Base-by-base conservation (phyloP, 768 basidiomycete genomes). In the Phylloporus sp. region DNA sequence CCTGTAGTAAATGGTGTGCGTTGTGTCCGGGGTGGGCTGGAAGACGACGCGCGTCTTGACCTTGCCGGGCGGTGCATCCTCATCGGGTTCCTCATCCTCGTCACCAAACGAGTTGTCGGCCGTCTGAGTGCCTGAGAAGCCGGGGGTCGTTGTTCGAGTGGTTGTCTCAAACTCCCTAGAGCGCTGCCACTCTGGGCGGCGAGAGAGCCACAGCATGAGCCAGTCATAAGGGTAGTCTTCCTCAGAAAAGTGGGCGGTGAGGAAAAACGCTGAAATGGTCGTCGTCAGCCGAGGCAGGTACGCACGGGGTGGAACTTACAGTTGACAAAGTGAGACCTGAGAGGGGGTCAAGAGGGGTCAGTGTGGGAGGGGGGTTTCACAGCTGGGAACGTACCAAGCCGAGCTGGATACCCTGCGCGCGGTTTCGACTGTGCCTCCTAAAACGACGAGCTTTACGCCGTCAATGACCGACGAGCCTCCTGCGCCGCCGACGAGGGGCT, bases 201-300 rank as follows among this genome's bases (percentile, higher is more conserved):
- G 82, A 34, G 86, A 86, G 39, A 91, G 79, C 88, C 88, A 91
- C 26, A 90, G 76, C 86, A 90, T 90, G 42, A 91, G 76, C 88
- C 88, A 91, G 68, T 91, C 88, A 56, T 90, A 91, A 4, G 88
- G 89, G 53, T 86, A 86, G 61, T 91, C 89, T 66, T 91, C 89
- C 69, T 91, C 89, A 54, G 81, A 85, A 71, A 91, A 91, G 67
- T 90, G 86, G 9, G 89, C 89, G 14, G 89, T 91, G 42, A 91
- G 79, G 80, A 90, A 91, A 76, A 86, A 86, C 0, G 84, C 84
- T 85, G 63, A 11, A 11, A 36, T n/a, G 22, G 15, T 0, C 13
- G 47, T 17, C 7, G 32, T 60, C 18, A 57, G 52, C 14, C 2
- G 48, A 45, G 47, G 23, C 14, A 40, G 46, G 46, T n/a, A 42